Base-by-base conservation (phyloP, 768 basidiomycete species). In the Asterophora parasitica region DNA sequence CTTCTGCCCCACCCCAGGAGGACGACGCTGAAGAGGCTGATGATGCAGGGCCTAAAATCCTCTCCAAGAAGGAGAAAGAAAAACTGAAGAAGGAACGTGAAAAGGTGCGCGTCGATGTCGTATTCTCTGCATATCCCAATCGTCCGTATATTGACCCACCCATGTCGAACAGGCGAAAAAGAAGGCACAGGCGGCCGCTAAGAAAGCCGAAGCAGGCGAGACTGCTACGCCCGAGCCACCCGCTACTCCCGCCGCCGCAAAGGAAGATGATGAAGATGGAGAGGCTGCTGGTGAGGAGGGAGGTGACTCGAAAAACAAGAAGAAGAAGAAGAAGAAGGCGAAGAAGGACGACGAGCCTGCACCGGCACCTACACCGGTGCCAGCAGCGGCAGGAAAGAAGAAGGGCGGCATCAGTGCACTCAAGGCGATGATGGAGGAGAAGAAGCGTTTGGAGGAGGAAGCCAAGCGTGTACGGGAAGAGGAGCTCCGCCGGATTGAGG, bases 51-150 rank as follows among this genome's bases (percentile, higher is more conserved):
- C 71, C 72, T 3, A 83, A 85, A 66, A 62, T 95, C 27, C 67
- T 96, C 30, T 84, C 86, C 13, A 97, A 97, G 72, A 96, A 95
- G 65, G 91, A 98, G 75, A 97, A 97, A 70, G 94, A 97, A 65
- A 85, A 85, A 63, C 72, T 95, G 51, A 97, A 98, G 80, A 98
- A 97, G 71, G 94, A 97, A 68, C 81, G 83, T 43, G 93, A 96
- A 72, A 96, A 96, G 85, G 92, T 85, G 33, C 40, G 59, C 36
- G 46, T 33, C 33, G 30, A 16, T 33, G 33, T 34, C 32, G n/a
- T 45, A 8, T 4, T 23, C 51, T 34, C 44, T 46, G 33, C 38
- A 6, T 6, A n/a, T 47, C 40, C n/a, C n/a, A 42, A 26, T 51
- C 31, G 7, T 41, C 45, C 37, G 41, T n/a, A n/a, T n/a, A 15